These are phyloP conservation scores for Mariannaea elegans DNA, from an alignment of 2,329 filamentous ascomycete genomes.

Conservation along the genomic window DNA sequence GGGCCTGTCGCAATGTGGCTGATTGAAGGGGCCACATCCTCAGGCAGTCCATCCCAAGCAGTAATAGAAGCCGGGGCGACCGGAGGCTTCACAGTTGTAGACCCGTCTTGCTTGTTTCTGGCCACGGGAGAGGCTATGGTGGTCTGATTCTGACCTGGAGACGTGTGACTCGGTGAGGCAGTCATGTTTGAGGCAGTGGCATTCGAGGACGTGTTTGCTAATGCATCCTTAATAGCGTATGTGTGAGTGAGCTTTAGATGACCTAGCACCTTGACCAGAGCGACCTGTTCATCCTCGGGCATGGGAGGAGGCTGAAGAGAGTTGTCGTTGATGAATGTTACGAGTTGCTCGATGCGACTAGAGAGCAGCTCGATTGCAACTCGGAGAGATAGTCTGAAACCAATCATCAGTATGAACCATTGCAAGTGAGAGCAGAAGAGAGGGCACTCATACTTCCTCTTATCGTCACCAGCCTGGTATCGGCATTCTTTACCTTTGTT, in stretches of 20 bases:
- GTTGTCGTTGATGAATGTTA: constrained; percentile 51
- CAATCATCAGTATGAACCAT: no score
- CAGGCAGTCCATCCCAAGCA: constrained; percentile 11
- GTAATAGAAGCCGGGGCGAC: background rate
- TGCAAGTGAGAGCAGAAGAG: background rate
- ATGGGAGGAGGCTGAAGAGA: constrained; percentile 50
- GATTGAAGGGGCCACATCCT: background rate
- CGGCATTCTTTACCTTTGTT: constrained; percentile 30
- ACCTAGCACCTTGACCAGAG: constrained; percentile 26
- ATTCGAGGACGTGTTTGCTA: constrained; percentile 4
- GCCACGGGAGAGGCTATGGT: background rate
- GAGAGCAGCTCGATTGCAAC: constrained; percentile 29
- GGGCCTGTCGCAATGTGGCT: background rate
- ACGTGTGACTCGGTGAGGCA: constrained; percentile 2
- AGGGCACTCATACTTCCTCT: constrained; percentile 23
- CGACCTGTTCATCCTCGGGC: constrained; percentile 33
- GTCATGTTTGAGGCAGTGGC: constrained; percentile 1
- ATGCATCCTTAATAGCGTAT: constrained; percentile 24
- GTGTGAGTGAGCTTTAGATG: constrained; percentile 26
- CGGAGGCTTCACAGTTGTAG: background rate
- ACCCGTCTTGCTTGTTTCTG: background rate
- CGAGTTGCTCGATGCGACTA: constrained; percentile 26
- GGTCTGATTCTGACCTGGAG: background rate
- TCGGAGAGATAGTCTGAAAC: constrained; percentile 23
- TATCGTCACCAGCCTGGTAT: constrained; percentile 31